Evolutionary conservation across 805 yeast species (phyloP), one percentile per base, ranked within the genome.

Genomic region (Tetrapisispora phaffii): DNA sequence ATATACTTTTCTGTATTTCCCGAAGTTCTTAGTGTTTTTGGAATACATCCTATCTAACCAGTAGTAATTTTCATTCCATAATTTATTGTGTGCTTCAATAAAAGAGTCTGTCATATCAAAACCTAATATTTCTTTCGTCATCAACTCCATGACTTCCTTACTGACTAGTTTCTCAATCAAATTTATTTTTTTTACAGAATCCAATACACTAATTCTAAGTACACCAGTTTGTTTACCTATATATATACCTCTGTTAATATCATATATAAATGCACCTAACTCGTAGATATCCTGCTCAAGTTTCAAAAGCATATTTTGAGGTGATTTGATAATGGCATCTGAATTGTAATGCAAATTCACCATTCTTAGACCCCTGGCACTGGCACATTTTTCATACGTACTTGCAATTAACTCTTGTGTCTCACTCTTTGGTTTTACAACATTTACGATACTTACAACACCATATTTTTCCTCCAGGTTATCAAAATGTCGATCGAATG

Each of bases 21-120:
- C 50, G 4, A 54, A 50, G 45, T 55, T 61, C 34, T 66, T 63
- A 10, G 56, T 41, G 32, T 67, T 60, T 40, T 65, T 63, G 6
- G 65, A 85, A 65, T 87, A 88, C 16, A 87, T 84, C 56, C 80
- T 80, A 3, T 88, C 79, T 28, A 89, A 75, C 51, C 82, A 87
- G 57, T 83, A 89, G 29, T 94, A 95, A 60, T 88, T 88, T 59
- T 89, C 95, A 7, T 95, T 93, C 97, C 97, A 89, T 22, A 89
- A 65, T 22, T 80, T 75, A 50, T 87, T 82, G 53, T 87, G 95
- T 23, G 79, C 79, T 15, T 72, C 67, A 56, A 76, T 68, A n/a
- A 86, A 65, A 7, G 76, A 82, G 19, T 71, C 52, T 0, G 69
- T 65, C 5, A 66, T 51, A 10, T 59, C 62, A 12, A 60, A 47